Evolutionary conservation across 2,329 filamentous ascomycete genomes (phyloP).

Genomic region (Aureobasidium namibiae): DNA sequence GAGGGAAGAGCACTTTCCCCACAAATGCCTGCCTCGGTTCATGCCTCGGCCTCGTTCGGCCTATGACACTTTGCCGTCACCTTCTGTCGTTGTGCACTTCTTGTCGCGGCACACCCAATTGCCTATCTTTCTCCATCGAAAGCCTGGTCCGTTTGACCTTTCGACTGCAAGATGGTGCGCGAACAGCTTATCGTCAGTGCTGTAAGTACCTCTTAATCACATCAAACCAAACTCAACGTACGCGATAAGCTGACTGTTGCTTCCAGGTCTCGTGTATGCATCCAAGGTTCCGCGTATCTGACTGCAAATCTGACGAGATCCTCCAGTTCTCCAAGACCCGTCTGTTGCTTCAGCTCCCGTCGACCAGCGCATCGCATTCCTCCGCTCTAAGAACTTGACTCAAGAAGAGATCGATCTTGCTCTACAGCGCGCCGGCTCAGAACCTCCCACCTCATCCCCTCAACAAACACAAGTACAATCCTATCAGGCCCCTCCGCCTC

Average conservation of each 20-base stretch:
- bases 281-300: background rate
- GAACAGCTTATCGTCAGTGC: conserved; percentile 87
- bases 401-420: conserved; percentile 89
- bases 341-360: conserved; percentile 82
- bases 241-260: conserved; percentile 21
- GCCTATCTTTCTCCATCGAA: too few relatives aligned
- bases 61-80: background rate
- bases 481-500: conserved; percentile 20
- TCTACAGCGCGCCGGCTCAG: conserved; percentile 64
- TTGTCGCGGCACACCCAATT: background rate
- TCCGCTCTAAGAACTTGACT: conserved; percentile 94
- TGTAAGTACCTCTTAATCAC: conserved; percentile 26
- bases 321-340: conserved; percentile 80
- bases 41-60: background rate
- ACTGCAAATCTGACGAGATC: background rate
- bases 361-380: conserved; percentile 85
- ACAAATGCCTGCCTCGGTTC: conserved; percentile 2
- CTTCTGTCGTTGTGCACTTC: background rate
- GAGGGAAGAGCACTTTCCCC: background rate
- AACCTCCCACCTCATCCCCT: conserved; percentile 35
- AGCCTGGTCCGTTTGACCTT: background rate
- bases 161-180: conserved; percentile 63
- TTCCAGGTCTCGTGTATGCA: conserved; percentile 43
- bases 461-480: conserved; percentile 31
- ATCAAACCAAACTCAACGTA: background rate